Conservation (phyloP, 768 basidiomycete genomes). For the Suillus ampliporus region DNA sequence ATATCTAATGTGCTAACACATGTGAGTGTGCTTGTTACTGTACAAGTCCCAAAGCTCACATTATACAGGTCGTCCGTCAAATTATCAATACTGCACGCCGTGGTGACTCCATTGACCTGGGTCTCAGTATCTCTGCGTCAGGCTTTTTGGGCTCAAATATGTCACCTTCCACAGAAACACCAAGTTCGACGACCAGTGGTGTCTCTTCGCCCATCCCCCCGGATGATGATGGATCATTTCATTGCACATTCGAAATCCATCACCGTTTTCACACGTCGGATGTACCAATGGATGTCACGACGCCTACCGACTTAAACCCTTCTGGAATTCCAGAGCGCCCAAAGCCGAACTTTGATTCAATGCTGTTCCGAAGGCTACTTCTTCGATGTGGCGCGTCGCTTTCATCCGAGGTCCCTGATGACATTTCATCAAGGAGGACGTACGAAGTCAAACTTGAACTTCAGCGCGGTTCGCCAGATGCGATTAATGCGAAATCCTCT, state of each 20-base stretch:
- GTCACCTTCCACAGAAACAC: conserved; percentile 30
- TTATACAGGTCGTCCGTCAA: conserved; percentile 78
- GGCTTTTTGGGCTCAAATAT: conserved; percentile 28
- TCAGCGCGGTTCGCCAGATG: conserved; percentile 59
- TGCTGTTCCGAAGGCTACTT: conserved; percentile 65
- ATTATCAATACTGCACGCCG: conserved; percentile 67
- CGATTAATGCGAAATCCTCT: conserved; percentile 43
- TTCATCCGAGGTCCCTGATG: conserved; percentile 45
- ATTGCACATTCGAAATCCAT: conserved; percentile 63
- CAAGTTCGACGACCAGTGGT: conserved; percentile 28
- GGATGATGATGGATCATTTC: conserved; percentile 45
- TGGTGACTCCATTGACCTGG: conserved; percentile 88
- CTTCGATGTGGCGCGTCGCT: conserved; percentile 59
- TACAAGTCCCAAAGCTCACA: conserved; percentile 23
- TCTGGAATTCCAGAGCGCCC: conserved; percentile 29
- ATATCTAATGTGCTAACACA: conserved; percentile 82
- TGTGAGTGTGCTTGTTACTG: conserved; percentile 56
- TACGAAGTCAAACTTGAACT: conserved; percentile 73
- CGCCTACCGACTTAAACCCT: conserved; percentile 17
- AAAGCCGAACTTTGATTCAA: conserved; percentile 50
- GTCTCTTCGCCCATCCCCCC: conserved; percentile 28
- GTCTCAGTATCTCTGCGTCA: conserved; percentile 61
- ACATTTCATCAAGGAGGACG: conserved; percentile 51
- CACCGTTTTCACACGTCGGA: conserved; percentile 48
- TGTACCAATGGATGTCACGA: conserved; percentile 15